Conservation (phyloP, 164 flowering plant genomes). For the Sextonia rubra region DNA sequence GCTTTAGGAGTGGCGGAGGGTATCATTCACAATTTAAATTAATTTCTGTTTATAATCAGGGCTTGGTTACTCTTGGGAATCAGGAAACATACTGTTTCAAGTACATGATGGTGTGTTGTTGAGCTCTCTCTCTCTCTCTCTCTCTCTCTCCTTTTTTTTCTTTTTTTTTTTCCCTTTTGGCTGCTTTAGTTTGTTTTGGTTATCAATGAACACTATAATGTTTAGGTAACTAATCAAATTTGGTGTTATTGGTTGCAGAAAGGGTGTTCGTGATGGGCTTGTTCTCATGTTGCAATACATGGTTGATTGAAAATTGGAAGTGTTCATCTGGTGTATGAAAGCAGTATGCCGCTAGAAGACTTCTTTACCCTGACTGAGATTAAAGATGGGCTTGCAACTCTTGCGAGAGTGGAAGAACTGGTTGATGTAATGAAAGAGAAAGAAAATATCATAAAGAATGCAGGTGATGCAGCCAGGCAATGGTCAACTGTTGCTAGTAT, state of each 20-base stretch:
- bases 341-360: conserved; percentile 71
- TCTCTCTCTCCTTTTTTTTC: too few species aligned
- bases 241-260: conserved; percentile 9
- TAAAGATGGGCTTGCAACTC: conserved; percentile 75
- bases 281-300: conserved; percentile 19
- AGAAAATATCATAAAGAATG: conserved; percentile 46
- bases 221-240: conserved; percentile 2
- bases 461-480: conserved; percentile 64
- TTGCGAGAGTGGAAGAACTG: conserved; percentile 73
- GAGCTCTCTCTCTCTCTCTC: too few species aligned
- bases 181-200: neutral
- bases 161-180: neutral
- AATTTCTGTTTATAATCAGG: neutral
- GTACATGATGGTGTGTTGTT: neutral
- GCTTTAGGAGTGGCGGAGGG: too few species aligned
- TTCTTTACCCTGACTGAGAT: conserved; percentile 81
- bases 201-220: neutral
- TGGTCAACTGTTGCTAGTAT: conserved; percentile 81
- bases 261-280: neutral
- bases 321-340: conserved; percentile 23
- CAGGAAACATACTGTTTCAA: neutral
- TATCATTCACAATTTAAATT: neutral
- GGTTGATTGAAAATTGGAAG: conserved; percentile 19
- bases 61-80: neutral
- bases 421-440: conserved; percentile 52